These are phyloP conservation scores for Oryza glaberrima DNA, from an alignment of 176 grass and related monocot genomes.

Conservation along the genomic window DNA sequence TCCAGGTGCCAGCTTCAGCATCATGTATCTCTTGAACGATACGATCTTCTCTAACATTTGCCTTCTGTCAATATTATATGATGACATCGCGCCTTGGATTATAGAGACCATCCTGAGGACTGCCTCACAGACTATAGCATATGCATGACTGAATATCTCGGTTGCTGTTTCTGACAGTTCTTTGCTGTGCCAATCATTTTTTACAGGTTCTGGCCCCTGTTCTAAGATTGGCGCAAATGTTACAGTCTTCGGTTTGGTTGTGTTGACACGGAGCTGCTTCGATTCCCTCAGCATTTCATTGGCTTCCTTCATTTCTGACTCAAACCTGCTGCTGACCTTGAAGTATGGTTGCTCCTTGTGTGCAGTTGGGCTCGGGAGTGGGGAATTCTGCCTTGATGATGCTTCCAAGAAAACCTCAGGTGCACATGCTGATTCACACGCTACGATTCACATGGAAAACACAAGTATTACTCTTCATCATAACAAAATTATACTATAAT, in stretches of 20 bases:
- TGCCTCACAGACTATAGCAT: constrained; percentile 35
- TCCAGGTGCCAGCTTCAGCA: constrained; percentile 51
- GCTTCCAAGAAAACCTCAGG: constrained; percentile 50
- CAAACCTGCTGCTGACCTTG: constrained; percentile 63
- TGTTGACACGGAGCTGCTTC: constrained; percentile 58
- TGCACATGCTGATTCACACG: constrained; percentile 2
- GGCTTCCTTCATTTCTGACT: constrained; percentile 70
- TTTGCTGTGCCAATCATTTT: constrained; percentile 13
- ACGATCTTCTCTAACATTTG: constrained; percentile 40
- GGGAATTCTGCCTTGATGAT: constrained; percentile 40
- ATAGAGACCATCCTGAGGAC: constrained; percentile 43
- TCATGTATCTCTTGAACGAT: constrained; percentile 44
- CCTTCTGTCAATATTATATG: constrained; percentile 46
- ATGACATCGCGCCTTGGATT: constrained; percentile 42
- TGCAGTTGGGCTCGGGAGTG: constrained; percentile 36
- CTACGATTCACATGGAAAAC: constrained; percentile 33
- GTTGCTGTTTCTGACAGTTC: constrained; percentile 40
- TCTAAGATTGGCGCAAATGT: constrained; percentile 44
- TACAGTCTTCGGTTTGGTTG: constrained; percentile 45
- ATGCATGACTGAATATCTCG: constrained; percentile 39
- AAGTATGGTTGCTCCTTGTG: constrained; percentile 49
- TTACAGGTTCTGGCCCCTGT: neutral
- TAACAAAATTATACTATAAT: neutral
- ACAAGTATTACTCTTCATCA: constrained; percentile 5
- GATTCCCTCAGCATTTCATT: constrained; percentile 61